Conservation (phyloP, 306 rosid species). For the Acmispon strigosus region DNA sequence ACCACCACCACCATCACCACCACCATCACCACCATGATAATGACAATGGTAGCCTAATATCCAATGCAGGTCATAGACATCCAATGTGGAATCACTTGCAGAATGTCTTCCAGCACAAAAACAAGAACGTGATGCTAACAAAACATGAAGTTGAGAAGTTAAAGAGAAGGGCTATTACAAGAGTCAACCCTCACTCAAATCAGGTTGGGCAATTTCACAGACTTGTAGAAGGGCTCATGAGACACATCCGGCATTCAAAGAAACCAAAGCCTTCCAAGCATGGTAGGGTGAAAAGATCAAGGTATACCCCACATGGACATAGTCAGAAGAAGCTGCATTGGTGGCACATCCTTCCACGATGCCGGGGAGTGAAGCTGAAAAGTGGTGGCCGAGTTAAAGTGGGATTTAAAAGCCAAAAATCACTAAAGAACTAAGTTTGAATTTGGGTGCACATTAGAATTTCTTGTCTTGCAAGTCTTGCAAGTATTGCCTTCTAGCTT, state of each 20-base stretch:
- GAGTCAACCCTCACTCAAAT: conserved; percentile 3
- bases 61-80: conserved; percentile 3
- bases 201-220: conserved; percentile 53
- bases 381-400: conserved; percentile 37
- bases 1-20: conserved; percentile 73
- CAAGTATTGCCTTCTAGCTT: background rate
- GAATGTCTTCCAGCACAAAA: conserved; percentile 28
- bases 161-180: conserved; percentile 21
- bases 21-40: conserved; percentile 39
- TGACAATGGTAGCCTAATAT: background rate
- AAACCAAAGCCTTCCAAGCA: conserved; percentile 16
- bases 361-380: conserved; percentile 38
- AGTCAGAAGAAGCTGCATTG: conserved; percentile 37
- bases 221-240: conserved; percentile 46
- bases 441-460: background rate
- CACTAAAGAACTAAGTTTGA: conserved; percentile 16
- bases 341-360: conserved; percentile 41
- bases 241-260: conserved; percentile 39
- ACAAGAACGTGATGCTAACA: conserved; percentile 4
- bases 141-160: conserved; percentile 6
- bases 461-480: background rate
- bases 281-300: background rate
- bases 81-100: conserved; percentile 43
- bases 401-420: conserved; percentile 32
- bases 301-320: conserved; percentile 10